phyloP scores from a whole-genome alignment of 2,329 filamentous ascomycete species.

The Apiospora malaysiana region DNA sequence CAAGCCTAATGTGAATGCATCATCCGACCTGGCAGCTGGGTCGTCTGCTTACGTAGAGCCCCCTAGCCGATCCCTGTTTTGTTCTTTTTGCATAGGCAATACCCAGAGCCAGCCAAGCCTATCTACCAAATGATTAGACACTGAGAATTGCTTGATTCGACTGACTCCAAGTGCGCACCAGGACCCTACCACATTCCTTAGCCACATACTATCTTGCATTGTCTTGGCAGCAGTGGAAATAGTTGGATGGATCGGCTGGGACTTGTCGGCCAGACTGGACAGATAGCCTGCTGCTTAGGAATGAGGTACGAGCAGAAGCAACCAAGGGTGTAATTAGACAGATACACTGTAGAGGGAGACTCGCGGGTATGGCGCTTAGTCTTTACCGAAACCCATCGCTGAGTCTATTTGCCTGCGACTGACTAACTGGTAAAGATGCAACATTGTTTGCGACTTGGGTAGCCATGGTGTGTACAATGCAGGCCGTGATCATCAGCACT shows the following conservation, averaged over 20 bases:
- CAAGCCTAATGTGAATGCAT: not conserved
- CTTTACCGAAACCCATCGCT: not conserved
- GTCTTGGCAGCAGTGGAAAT: not conserved
- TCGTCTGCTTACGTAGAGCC: not conserved
- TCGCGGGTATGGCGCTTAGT: not conserved
- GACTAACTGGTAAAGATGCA: not conserved
- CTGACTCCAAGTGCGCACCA: not conserved
- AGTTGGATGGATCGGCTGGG: not conserved
- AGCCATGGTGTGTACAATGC: not conserved
- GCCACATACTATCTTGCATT: not conserved
- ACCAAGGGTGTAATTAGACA: not conserved
- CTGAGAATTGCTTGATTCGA: not conserved
- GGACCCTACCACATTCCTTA: not conserved
- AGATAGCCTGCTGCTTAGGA: not conserved
- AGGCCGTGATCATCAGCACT: conserved; percentile 7
- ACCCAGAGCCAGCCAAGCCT: not conserved
- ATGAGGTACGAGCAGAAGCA: not conserved
- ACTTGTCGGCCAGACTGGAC: not conserved
- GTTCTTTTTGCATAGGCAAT: not conserved
- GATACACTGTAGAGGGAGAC: not conserved
- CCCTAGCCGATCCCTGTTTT: not conserved
- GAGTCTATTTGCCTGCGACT: not conserved
- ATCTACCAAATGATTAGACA: not conserved
- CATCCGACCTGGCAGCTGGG: not conserved
- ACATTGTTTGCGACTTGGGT: conserved; percentile 7